Base-by-base conservation (phyloP, 2,329 filamentous ascomycete species). In the Fusarium camptoceras region DNA sequence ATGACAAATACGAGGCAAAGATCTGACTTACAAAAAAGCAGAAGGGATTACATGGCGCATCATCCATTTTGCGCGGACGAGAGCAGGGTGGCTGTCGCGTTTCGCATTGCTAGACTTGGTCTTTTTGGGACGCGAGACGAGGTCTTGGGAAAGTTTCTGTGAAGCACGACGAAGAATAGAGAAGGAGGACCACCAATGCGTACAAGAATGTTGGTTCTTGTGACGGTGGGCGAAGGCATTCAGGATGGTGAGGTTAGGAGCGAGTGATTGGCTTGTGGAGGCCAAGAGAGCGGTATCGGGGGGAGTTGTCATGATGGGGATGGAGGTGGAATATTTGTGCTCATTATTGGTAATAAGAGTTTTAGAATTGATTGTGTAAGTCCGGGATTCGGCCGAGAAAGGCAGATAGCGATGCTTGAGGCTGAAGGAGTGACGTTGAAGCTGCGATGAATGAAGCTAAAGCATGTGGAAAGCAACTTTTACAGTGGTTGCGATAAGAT, bases 161-260 rank as follows among this genome's bases (percentile, higher is more conserved):
- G 91, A 78, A 59, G 89, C 85, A 48, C 92, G 91, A 37, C 93
- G 89, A 70, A 98, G 85, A 69, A 91, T 86, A 55, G 86, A 86
- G 66, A 98, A 88, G 74, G 89, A 88, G 18, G 82, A 78, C 89
- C 92, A 98, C 95, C 95, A 99, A 76, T 89, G 88, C 30, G 90
- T 87, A 67, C 87, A 85, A 58, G 90, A 90, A 80, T 98, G 95
- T 82, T 98, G 95, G 82, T 98, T 98, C 77, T 90, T 91, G 83
- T 98, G 96, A 75, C 94, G 93, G 78, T 93, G 90, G 79, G 91
- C 88, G 74, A 97, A 88, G 71, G 92, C 87, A 75, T 91, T 85
- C 46, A 98, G 88, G 48, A 94, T 81, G 51, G 86, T 78, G 28
- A 82, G 73, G 28, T 85, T 76, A 4, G 83, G 77, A 5, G 73